A percentile compares a stretch with the other conserved stretches of the same genome.
Evolutionary conservation across 2,329 filamentous ascomycete genomes (phyloP).

Genomic region (Hypoxylon sp.): DNA sequence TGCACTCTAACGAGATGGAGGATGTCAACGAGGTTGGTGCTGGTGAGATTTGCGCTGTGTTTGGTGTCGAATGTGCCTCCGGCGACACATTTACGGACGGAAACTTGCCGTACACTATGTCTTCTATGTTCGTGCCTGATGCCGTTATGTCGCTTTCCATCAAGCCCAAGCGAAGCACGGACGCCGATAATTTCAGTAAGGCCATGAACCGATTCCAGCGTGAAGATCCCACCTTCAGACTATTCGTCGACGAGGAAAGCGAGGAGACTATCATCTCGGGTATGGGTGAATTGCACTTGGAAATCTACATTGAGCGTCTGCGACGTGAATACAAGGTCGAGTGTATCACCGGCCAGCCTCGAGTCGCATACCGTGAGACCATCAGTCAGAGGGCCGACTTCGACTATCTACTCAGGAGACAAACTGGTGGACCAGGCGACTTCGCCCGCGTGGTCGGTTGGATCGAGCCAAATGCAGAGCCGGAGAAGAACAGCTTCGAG

Average conservation of each 20-base stretch:
- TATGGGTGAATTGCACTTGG: conserved; percentile 97
- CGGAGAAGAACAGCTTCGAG: conserved; percentile 86
- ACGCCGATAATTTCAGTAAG: conserved; percentile 95
- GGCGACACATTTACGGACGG: conserved; percentile 99
- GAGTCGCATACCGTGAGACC: conserved; percentile 97
- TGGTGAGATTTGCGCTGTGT: conserved; percentile 98
- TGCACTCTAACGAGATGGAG: conserved; percentile 99
- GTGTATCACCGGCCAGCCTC: conserved; percentile 94
- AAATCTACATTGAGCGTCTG: conserved; percentile 98
- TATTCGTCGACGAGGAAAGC: conserved; percentile 91
- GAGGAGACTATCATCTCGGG: conserved; percentile 98
- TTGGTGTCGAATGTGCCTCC: conserved; percentile 96
- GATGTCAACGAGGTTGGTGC: conserved; percentile 93
- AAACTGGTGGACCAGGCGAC: conserved; percentile 95
- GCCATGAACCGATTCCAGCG: conserved; percentile 99
- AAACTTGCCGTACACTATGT: conserved; percentile 92
- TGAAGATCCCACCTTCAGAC: conserved; percentile 97
- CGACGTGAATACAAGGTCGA: conserved; percentile 97
- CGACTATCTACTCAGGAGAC: conserved; percentile 94
- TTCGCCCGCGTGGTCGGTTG: conserved; percentile 93
- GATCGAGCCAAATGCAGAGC: conserved; percentile 85
- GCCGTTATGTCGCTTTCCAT: conserved; percentile 98
- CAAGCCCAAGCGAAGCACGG: conserved; percentile 93
- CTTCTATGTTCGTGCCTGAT: conserved; percentile 97
- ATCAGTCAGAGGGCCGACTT: conserved; percentile 85